A percentile compares a stretch with the other conserved stretches of the same genome.
These are phyloP conservation scores for Boletus bicolor DNA, from an alignment of 768 basidiomycete genomes.

Conservation along the genomic window DNA sequence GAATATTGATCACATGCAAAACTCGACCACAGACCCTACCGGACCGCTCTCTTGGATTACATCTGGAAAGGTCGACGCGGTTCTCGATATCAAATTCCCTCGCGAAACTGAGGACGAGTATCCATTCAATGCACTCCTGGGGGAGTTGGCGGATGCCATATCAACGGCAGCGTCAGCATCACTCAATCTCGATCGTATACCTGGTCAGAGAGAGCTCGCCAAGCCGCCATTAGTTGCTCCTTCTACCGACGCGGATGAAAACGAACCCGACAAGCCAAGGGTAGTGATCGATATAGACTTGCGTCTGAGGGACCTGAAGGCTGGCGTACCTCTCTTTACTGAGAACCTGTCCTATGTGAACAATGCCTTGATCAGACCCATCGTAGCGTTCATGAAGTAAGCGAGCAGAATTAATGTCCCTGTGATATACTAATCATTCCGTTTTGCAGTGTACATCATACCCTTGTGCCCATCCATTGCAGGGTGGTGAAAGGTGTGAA, in stretches of 20 bases:
- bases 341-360: constrained; percentile 88
- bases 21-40: constrained; percentile 74
- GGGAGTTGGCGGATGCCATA: constrained; percentile 88
- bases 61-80: constrained; percentile 93
- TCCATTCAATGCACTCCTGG: constrained; percentile 77
- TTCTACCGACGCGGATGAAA: constrained; percentile 34
- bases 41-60: constrained; percentile 94
- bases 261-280: constrained; percentile 38
- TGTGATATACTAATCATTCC: neutral
- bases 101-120: constrained; percentile 68
- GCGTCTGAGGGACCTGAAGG: constrained; percentile 92
- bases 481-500: constrained; percentile 75
- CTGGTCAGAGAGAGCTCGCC: constrained; percentile 82
- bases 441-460: constrained; percentile 76
- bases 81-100: constrained; percentile 97
- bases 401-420: constrained; percentile 25
- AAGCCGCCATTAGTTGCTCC: constrained; percentile 84
- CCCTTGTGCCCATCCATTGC: constrained; percentile 91
- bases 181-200: constrained; percentile 58
- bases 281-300: constrained; percentile 90
- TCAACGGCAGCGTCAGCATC: constrained; percentile 55
- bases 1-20: constrained; percentile 92
- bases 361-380: constrained; percentile 88
- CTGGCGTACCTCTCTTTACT: constrained; percentile 89
- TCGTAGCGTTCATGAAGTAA: constrained; percentile 98